phyloP scores from a whole-genome alignment of 805 yeast species.

The Clavispora carvajalis region DNA sequence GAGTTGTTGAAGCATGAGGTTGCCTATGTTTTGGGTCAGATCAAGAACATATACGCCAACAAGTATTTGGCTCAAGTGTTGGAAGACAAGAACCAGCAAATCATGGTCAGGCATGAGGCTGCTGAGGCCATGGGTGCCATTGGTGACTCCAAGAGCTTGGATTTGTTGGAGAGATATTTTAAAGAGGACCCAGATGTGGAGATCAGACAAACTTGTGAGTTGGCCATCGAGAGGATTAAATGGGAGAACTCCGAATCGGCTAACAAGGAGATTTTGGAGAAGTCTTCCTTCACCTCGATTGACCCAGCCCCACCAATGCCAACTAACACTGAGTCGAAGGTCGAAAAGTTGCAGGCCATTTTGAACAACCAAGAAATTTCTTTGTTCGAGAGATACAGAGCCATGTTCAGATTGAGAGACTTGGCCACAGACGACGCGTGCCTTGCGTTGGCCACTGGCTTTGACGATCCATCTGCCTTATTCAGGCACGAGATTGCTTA shows the following conservation, averaged over 20 bases:
- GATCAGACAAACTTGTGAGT: slow-evolving; percentile 94
- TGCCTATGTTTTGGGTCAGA: slow-evolving; percentile 95
- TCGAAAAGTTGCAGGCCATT: slow-evolving; percentile 59
- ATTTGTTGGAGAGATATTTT: slow-evolving; percentile 56
- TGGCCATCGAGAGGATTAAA: slow-evolving; percentile 89
- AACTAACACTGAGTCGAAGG: slow-evolving; percentile 44
- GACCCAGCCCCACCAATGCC: slow-evolving; percentile 99
- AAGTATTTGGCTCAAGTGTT: slow-evolving; percentile 71
- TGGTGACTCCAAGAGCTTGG: slow-evolving; percentile 72
- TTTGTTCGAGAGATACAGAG: slow-evolving; percentile 91
- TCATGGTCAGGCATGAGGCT: slow-evolving; percentile 99
- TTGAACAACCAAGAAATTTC: slow-evolving; percentile 75
- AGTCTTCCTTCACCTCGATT: slow-evolving; percentile 76
- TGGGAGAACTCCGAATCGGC: slow-evolving; percentile 78
- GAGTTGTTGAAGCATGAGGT: slow-evolving; percentile 96
- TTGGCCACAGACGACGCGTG: slow-evolving; percentile 92
- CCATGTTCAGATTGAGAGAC: slow-evolving; percentile 96
- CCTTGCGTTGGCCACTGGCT: slow-evolving; percentile 85
- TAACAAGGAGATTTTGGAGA: slow-evolving; percentile 64
- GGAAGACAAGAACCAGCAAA: slow-evolving; percentile 60
- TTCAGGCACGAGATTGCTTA: slow-evolving; percentile 98
- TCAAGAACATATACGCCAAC: slow-evolving; percentile 76
- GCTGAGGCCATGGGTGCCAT: slow-evolving; percentile 98
- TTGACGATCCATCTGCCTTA: slow-evolving; percentile 84
- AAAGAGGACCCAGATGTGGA: slow-evolving; percentile 76